Conservation (phyloP, 768 basidiomycete genomes). For the Kockovaella imperatae region DNA sequence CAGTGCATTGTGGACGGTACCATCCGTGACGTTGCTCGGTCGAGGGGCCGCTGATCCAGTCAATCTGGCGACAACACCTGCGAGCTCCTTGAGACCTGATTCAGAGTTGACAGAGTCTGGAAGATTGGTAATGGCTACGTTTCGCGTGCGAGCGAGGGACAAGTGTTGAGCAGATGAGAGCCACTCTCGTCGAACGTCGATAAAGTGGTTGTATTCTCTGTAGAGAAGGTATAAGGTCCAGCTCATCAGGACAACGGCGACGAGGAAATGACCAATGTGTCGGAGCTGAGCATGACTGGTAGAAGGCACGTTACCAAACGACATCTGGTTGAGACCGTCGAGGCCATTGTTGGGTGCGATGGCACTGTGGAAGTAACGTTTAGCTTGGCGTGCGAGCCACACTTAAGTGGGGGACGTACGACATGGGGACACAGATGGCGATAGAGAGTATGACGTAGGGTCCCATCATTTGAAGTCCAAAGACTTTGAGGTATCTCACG, state of each 20-base stretch:
- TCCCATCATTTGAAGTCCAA: constrained; percentile 42
- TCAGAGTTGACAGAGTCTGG: constrained; percentile 38
- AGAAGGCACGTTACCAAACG: constrained; percentile 42
- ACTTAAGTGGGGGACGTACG: constrained; percentile 19
- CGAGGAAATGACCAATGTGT: constrained; percentile 42
- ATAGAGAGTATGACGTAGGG: constrained; percentile 43
- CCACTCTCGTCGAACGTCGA: constrained; percentile 42
- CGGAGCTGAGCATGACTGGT: constrained; percentile 27
- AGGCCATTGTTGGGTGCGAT: constrained; percentile 27
- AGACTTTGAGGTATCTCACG: constrained; percentile 41
- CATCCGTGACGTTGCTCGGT: constrained; percentile 9
- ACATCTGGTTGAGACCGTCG: constrained; percentile 38
- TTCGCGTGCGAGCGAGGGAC: constrained; percentile 36
- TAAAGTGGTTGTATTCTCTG: constrained; percentile 42
- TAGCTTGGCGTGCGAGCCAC: background rate
- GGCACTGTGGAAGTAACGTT: constrained; percentile 19
- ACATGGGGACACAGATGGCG: constrained; percentile 39
- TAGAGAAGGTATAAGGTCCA: constrained; percentile 43
- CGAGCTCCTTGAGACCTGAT: constrained; percentile 34
- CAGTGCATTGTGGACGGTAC: constrained; percentile 10
- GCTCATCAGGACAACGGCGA: constrained; percentile 38
- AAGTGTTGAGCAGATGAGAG: constrained; percentile 42
- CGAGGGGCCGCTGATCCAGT: constrained; percentile 11
- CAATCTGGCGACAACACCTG: constrained; percentile 20
- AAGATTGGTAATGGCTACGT: constrained; percentile 40